Base-by-base conservation (phyloP, 768 basidiomycete species). In the Neoboletus brunneissimus region DNA sequence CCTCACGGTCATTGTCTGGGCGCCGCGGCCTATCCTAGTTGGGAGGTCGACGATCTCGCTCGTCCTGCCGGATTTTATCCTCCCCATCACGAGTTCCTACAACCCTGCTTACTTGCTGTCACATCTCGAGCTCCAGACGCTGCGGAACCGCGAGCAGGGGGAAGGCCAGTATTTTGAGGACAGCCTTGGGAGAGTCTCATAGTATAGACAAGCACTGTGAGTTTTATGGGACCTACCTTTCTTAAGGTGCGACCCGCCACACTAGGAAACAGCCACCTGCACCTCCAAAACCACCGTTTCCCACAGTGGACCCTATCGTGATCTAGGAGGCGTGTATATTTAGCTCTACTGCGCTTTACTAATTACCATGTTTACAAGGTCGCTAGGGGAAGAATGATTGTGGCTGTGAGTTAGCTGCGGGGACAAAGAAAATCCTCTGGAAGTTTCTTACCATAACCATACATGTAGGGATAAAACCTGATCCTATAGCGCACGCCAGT, bases 271-370 rank as follows among this genome's bases (percentile, higher is more conserved):
- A 99, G 1, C 91, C 93, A 1, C 75, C 81, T 5, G 66, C 65
- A 8, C 84, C 87, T 29, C 88, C 88, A 72, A 89, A 87, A 0
- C 88, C 87, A 29, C 84, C 87, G 48, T 67, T 75, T 13, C 70
- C 57, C 23, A 61, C 75, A 6, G 91, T 92, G 0, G 96, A n/a
- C n/a, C n/a, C n/a, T 98, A 69, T 98, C 96, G 77, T 98, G 91
- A 66, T 95, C 95, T 37, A 93, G 74, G 60, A 99, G 73, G 74
- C 98, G 95, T 15, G 97, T 98, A 65, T 98, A 98, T 76, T 99
- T 95, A 29, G 92, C 93, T 45, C 89, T 86, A 68, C 91, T 85
- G 57, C 91, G 86, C 73, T 94, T 94, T 27, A 27, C 27, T 25
- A 25, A 25, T n/a, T n/a, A n/a, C n/a, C n/a, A n/a, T n/a, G n/a